phyloP scores from a whole-genome alignment of 352 stramenopile species.

The Lagenidium giganteum region DNA sequence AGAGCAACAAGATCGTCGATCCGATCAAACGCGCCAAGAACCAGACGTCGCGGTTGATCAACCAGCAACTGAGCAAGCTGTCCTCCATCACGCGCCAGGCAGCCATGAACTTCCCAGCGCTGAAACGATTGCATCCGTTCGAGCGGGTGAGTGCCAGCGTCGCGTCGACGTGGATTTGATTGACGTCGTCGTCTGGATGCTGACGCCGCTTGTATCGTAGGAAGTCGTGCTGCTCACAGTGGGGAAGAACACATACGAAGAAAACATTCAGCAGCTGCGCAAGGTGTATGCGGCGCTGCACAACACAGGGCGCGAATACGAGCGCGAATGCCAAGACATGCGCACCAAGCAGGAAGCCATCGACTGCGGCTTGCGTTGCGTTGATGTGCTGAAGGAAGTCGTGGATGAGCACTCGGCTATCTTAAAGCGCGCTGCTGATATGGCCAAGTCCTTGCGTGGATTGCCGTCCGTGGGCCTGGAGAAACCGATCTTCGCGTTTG shows the following conservation, averaged over 20 bases:
- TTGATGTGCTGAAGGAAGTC: slow-evolving; percentile 48
- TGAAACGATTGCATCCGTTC: slow-evolving; percentile 63
- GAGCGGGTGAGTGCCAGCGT: slow-evolving; percentile 35
- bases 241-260: slow-evolving; percentile 51
- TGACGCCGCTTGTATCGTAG: slow-evolving; percentile 7
- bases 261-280: slow-evolving; percentile 46
- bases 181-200: background rate
- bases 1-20: slow-evolving; percentile 61
- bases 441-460: slow-evolving; percentile 64
- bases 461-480: slow-evolving; percentile 62
- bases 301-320: slow-evolving; percentile 51
- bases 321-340: slow-evolving; percentile 48
- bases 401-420: slow-evolving; percentile 33
- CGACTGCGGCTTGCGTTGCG: slow-evolving; percentile 53
- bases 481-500: slow-evolving; percentile 67
- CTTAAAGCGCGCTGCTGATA: slow-evolving; percentile 46
- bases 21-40: slow-evolving; percentile 69
- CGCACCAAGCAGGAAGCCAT: slow-evolving; percentile 63
- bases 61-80: slow-evolving; percentile 54
- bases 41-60: slow-evolving; percentile 64
- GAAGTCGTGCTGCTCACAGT: slow-evolving; percentile 70
- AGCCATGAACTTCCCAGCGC: slow-evolving; percentile 52
- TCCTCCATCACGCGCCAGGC: slow-evolving; percentile 48
- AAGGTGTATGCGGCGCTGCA: slow-evolving; percentile 61
- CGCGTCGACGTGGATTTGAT: background rate